Conservation (phyloP, 768 basidiomycete genomes). For the Royoungia palumana region DNA sequence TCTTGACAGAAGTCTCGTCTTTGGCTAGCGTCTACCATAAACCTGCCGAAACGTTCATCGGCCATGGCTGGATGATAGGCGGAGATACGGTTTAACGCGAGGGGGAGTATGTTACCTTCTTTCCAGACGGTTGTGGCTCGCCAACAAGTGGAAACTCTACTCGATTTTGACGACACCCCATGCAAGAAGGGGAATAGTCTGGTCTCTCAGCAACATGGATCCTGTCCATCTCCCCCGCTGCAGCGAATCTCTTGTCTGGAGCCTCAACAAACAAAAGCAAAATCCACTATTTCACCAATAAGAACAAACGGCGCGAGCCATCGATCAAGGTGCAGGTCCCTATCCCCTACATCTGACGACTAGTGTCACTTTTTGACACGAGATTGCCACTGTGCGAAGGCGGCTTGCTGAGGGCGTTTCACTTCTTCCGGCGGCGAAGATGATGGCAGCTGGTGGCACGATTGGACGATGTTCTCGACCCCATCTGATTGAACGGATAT, state of each 20-base stretch:
- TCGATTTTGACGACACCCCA: slow-evolving; percentile 85
- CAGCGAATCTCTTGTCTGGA: slow-evolving; percentile 69
- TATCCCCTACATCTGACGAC: too few relatives aligned
- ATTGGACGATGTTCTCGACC: too few relatives aligned
- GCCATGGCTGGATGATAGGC: slow-evolving; percentile 83
- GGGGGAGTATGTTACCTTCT: slow-evolving; percentile 50
- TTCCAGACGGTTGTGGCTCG: slow-evolving; percentile 90
- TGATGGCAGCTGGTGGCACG: too few relatives aligned
- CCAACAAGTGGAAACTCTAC: slow-evolving; percentile 90
- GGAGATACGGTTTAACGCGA: slow-evolving; percentile 72
- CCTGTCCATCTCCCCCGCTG: slow-evolving; percentile 66
- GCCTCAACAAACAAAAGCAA: slow-evolving; percentile 91
- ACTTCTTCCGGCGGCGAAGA: too few relatives aligned
- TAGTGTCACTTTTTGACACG: too few relatives aligned
- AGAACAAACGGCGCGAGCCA: slow-evolving; percentile 29
- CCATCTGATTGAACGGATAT: too few relatives aligned
- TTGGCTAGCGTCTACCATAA: slow-evolving; percentile 97
- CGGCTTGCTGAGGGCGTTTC: too few relatives aligned
- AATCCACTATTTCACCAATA: slow-evolving; percentile 79
- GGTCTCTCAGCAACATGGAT: slow-evolving; percentile 77
- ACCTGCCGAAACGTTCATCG: slow-evolving; percentile 93
- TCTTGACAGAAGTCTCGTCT: slow-evolving; percentile 84
- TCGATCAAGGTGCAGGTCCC: too few relatives aligned
- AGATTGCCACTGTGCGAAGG: too few relatives aligned
- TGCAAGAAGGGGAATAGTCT: slow-evolving; percentile 56